These are phyloP conservation scores for Parachaetomium inaequale DNA, from an alignment of 495 filamentous ascomycete species.

Conservation along the genomic window DNA sequence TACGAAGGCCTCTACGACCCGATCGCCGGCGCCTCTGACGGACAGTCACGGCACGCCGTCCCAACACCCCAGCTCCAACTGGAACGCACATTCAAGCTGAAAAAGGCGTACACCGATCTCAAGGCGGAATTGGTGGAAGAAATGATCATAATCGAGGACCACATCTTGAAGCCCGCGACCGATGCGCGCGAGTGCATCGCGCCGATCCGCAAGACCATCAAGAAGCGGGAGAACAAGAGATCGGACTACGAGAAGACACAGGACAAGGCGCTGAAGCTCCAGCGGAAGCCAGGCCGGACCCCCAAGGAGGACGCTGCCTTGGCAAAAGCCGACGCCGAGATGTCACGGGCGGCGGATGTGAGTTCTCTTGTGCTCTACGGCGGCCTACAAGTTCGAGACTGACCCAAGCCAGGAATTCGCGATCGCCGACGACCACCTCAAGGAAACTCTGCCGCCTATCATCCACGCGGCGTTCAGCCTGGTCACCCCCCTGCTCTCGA, in stretches of 20 bases:
- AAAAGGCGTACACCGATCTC: slow-evolving; percentile 68
- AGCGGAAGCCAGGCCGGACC: slow-evolving; percentile 66
- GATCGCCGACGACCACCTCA: slow-evolving; percentile 76
- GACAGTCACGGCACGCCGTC: slow-evolving; percentile 50
- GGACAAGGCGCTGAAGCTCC: slow-evolving; percentile 64
- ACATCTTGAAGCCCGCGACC: slow-evolving; percentile 68
- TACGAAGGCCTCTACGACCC: slow-evolving; percentile 80
- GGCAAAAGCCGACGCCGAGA: slow-evolving; percentile 74
- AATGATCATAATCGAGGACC: slow-evolving; percentile 64
- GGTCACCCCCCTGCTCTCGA: slow-evolving; percentile 69
- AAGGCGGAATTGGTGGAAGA: slow-evolving; percentile 73
- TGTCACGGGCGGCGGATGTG: slow-evolving; percentile 65
- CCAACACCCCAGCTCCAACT: slow-evolving; percentile 64
- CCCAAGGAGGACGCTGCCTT: slow-evolving; percentile 75
- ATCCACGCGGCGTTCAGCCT: slow-evolving; percentile 72
- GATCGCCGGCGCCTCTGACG: slow-evolving; percentile 60
- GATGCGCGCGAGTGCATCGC: slow-evolving; percentile 68
- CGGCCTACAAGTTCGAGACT: slow-evolving; percentile 2
- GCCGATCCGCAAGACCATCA: slow-evolving; percentile 85
- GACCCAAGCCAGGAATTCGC: slow-evolving; percentile 64
- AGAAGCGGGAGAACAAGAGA: slow-evolving; percentile 86
- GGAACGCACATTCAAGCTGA: slow-evolving; percentile 63
- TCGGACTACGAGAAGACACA: slow-evolving; percentile 83
- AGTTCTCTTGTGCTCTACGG: neutral
- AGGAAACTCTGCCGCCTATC: slow-evolving; percentile 69